A percentile compares a stretch with the other conserved stretches of the same genome.
phyloP scores from a whole-genome alignment of 2,329 filamentous ascomycete genomes.

The Scopulariopsis brevicaulis region DNA sequence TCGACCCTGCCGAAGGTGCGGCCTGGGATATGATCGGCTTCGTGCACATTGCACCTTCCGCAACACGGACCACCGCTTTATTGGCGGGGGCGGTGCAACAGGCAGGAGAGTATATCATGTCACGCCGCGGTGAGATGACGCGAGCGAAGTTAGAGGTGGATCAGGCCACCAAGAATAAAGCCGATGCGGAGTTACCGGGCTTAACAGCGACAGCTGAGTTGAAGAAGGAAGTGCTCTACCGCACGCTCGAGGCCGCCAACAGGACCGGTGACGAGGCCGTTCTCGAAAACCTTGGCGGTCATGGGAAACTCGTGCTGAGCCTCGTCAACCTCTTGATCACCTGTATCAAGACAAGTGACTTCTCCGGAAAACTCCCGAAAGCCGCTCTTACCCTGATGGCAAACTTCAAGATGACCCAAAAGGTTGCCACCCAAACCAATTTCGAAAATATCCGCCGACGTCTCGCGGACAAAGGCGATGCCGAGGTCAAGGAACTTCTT shows the following conservation, averaged over 20 bases:
- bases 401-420: slow-evolving; percentile 48
- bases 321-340: slow-evolving; percentile 42
- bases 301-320: slow-evolving; percentile 43
- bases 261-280: slow-evolving; percentile 42
- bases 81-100: slow-evolving; percentile 37
- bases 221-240: slow-evolving; percentile 35
- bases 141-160: slow-evolving; percentile 32
- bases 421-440: slow-evolving; percentile 52
- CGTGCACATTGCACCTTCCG: slow-evolving; percentile 31
- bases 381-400: slow-evolving; percentile 49
- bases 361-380: slow-evolving; percentile 40
- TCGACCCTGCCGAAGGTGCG: slow-evolving; percentile 31
- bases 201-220: slow-evolving; percentile 28
- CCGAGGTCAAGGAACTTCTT: slow-evolving; percentile 50
- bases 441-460: slow-evolving; percentile 53
- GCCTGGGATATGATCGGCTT: slow-evolving; percentile 42
- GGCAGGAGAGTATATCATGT: slow-evolving; percentile 37
- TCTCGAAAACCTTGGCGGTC: slow-evolving; percentile 44
- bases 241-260: slow-evolving; percentile 40
- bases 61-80: slow-evolving; percentile 22
- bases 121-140: slow-evolving; percentile 34
- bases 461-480: slow-evolving; percentile 53
- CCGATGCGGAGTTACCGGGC: slow-evolving; percentile 7
- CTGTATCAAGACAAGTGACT: slow-evolving; percentile 40
- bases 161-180: slow-evolving; percentile 21